Evolutionary conservation across 768 basidiomycete species (phyloP), one percentile per base, ranked within the genome.

Genomic region (Cyclocybe cylindracea): DNA sequence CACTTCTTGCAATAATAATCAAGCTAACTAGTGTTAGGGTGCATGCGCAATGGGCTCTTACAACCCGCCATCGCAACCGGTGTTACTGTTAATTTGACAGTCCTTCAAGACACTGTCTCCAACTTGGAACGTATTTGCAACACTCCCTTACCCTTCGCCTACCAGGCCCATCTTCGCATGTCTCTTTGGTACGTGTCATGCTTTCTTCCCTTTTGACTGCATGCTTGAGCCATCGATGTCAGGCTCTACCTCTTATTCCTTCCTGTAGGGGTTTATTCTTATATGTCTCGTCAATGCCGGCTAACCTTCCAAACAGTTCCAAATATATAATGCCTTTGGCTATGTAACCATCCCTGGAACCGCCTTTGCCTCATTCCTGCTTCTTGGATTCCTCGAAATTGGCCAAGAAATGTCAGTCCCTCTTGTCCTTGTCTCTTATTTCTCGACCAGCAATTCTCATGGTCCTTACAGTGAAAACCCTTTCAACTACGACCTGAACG

Each of bases 121-220:
- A 82, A 84, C 57, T 70, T 87, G 18, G 84, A 87, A 51, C 76
- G 85, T 31, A 82, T 87, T 54, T 77, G 76, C 58, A 83, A 79
- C 53, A 86, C 84, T 5, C 85, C 85, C 8, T 66, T 87, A 51
- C 85, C 85, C 2, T 87, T 86, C 58, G 85, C 85, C 10, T 86
- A 87, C 62, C 85, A 87, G 64, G 83, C 81, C 14, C 84, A 86
- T 60, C 70, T 86, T 43, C 73, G 84, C 46, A 79, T 86, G 71
- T 83, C 83, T 4, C 68, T 84, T 8, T 87, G 85, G 83, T 81
- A 60, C 56, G 65, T 74, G 64, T 80, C 45, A 56, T 78, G 7
- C 63, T 83, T 48, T 78, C 78, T 2, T 83, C 80, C 56, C 79
- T 11, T 80, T 79, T 78, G 11, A 16, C 2, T 77, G 56, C 24